Conservation (phyloP, 805 yeast species). For the Metschnikowia gelsemii region DNA sequence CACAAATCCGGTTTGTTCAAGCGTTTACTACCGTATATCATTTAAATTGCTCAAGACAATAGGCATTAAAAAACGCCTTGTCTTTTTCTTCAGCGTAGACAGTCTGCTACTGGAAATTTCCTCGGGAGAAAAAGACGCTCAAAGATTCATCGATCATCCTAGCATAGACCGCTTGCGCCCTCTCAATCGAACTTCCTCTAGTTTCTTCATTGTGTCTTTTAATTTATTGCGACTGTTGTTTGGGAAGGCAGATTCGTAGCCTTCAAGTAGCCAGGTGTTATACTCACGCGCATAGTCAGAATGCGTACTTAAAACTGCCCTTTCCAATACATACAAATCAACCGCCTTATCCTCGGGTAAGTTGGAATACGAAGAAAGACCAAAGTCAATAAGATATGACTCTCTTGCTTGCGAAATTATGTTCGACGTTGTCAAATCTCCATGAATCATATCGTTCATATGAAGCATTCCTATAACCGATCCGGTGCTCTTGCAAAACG, state of each 20-base stretch:
- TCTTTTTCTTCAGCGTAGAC: too few relatives aligned
- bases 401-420: constrained; percentile 49
- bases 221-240: constrained; percentile 40
- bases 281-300: constrained; percentile 66
- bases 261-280: constrained; percentile 68
- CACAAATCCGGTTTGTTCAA: too few relatives aligned
- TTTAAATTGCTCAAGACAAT: too few relatives aligned
- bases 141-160: constrained; percentile 44
- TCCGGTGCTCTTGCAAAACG: constrained; percentile 58
- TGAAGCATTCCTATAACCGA: constrained; percentile 69
- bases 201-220: constrained; percentile 57
- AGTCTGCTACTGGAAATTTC: too few relatives aligned
- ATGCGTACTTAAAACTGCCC: constrained; percentile 90
- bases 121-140: neutral
- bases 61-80: too few relatives aligned
- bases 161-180: constrained; percentile 96
- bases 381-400: constrained; percentile 85
- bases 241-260: constrained; percentile 45
- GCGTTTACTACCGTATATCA: too few relatives aligned
- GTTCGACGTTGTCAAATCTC: constrained; percentile 91
- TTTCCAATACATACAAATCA: constrained; percentile 89
- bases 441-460: constrained; percentile 77
- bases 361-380: constrained; percentile 73
- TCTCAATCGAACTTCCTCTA: constrained; percentile 83
- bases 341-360: constrained; percentile 93